phyloP scores from a whole-genome alignment of 169 alveolate species.

The Plasmodium fragile region DNA sequence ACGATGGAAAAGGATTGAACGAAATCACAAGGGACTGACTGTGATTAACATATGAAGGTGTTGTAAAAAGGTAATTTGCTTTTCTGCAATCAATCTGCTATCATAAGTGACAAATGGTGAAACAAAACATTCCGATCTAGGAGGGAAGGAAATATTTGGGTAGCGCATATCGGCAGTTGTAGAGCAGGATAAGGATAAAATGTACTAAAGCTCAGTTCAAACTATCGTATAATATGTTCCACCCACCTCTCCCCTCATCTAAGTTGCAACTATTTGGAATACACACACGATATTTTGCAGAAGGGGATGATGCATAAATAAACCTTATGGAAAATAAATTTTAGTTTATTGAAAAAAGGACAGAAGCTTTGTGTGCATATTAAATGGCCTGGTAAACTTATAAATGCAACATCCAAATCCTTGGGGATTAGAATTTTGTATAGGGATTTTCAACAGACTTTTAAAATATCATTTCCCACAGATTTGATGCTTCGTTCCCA shows the following conservation, averaged over 20 bases:
- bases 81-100: neutral
- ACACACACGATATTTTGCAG: neutral
- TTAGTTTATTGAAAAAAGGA: neutral
- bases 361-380: neutral
- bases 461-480: neutral
- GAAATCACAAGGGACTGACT: neutral
- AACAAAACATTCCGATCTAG: neutral
- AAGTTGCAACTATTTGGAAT: neutral
- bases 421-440: neutral
- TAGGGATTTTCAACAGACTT: neutral
- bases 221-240: neutral
- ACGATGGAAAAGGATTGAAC: neutral
- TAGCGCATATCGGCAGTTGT: neutral
- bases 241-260: neutral
- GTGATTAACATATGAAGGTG: neutral
- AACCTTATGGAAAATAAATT: neutral
- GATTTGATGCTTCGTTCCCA: neutral
- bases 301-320: neutral
- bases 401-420: neutral
- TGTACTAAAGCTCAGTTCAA: neutral
- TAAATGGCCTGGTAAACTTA: neutral
- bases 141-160: neutral
- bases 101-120: neutral
- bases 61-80: neutral
- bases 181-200: neutral